Evolutionary conservation across 139 green algal genomes (phyloP).

Genomic region (Microglena sp.): DNA sequence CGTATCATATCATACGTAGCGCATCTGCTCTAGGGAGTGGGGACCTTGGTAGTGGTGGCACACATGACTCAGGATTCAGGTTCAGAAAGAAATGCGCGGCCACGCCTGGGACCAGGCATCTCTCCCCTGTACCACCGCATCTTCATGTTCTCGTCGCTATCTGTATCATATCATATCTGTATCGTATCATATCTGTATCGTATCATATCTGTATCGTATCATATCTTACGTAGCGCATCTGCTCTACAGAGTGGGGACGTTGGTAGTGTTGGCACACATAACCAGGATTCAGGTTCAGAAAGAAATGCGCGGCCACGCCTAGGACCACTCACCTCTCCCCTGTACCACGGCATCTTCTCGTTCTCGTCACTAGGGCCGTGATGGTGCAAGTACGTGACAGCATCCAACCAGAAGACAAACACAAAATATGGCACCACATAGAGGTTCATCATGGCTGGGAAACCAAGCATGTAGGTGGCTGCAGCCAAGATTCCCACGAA

Average conservation of each 20-base stretch:
- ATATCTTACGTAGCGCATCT: too few relatives aligned
- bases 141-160: neutral
- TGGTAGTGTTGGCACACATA: too few relatives aligned
- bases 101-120: too few relatives aligned
- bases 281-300: too few relatives aligned
- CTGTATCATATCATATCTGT: neutral
- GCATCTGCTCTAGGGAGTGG: too few relatives aligned
- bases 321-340: constrained; percentile 40
- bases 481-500: constrained; percentile 73
- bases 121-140: neutral
- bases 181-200: neutral
- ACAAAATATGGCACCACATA: constrained; percentile 88
- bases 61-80: too few relatives aligned
- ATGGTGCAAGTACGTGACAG: constrained; percentile 95
- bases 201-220: neutral
- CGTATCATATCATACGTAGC: too few relatives aligned
- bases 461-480: constrained; percentile 58
- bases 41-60: too few relatives aligned
- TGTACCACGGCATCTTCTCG: constrained; percentile 89
- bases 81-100: too few relatives aligned
- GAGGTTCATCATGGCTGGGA: constrained; percentile 72
- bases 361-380: constrained; percentile 62
- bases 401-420: constrained; percentile 88
- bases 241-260: too few relatives aligned
- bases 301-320: too few relatives aligned